phyloP scores from a whole-genome alignment of 2,329 filamentous ascomycete genomes.

The Drechslera avenae region DNA sequence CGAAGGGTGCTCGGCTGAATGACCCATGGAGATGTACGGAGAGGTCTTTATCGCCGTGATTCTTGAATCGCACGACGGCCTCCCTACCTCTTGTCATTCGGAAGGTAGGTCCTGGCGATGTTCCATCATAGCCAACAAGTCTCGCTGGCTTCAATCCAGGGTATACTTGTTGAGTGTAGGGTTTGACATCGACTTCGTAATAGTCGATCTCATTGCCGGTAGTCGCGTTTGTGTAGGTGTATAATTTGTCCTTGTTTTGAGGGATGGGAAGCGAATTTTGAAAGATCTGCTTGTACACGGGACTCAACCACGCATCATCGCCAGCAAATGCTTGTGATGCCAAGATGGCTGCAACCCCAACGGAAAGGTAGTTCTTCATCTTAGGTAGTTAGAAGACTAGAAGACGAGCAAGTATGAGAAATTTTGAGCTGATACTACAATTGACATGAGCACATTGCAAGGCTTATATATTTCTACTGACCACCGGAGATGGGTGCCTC shows the following conservation, averaged over 20 bases:
- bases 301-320: constrained; percentile 35
- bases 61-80: constrained; percentile 61
- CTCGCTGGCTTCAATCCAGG: constrained; percentile 49
- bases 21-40: constrained; percentile 64
- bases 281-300: constrained; percentile 46
- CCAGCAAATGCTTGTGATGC: constrained; percentile 23
- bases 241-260: constrained; percentile 49
- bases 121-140: constrained; percentile 61
- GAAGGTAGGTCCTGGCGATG: constrained; percentile 62
- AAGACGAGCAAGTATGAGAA: constrained; percentile 11
- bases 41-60: constrained; percentile 54
- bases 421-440: constrained; percentile 8
- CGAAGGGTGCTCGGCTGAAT: constrained; percentile 53
- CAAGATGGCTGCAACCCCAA: constrained; percentile 20
- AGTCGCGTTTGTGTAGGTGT: constrained; percentile 37
- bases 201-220: constrained; percentile 52
- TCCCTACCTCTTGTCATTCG: constrained; percentile 56
- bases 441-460: not conserved
- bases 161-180: constrained; percentile 54
- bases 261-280: constrained; percentile 53
- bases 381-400: not conserved
- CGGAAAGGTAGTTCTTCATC: constrained; percentile 22
- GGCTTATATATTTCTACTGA: constrained; percentile 13
- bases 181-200: constrained; percentile 54
- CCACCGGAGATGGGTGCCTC: not conserved